Evolutionary conservation across 2,329 filamentous ascomycete species (phyloP), one percentile per base, ranked within the genome.

Genomic region (Penicillium sp.): DNA sequence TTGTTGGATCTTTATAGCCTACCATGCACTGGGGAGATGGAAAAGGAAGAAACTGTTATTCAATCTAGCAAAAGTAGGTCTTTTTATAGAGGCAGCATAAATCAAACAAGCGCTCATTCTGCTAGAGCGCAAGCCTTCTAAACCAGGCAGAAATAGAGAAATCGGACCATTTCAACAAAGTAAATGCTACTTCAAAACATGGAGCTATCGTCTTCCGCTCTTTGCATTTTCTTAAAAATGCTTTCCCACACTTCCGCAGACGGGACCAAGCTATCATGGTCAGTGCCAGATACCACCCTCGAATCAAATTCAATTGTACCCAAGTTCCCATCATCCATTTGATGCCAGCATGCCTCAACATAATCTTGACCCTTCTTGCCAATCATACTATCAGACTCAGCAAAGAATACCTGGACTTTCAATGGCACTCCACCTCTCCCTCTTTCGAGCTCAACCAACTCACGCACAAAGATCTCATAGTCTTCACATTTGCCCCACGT

Each of bases 261-360:
- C 56, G 62, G 53, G 5, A 44, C 31, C 14, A 68, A 22, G 16
- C 53, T 67, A 50, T 81, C 78, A 68, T 81, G 78, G 61, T 78
- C 70, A 10, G 73, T 71, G 1, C 63, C 72, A 7, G 66, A 22
- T 11, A 74, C 57, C 9, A 63, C 61, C 14, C 6, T 59, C 18
- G 61, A 66, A n/a, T 64, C 50, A n/a, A 78, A 74, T 44, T 74
- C 67, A 29, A 79, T 62, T 0, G 59, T 61, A 9, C 62, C 62
- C 13, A 69, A 61, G 11, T 59, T 65, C 6, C 66, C 68, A 13
- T 63, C 55, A 5, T 38, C 51, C 0, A 35, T 18, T 5, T 49
- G 60, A 20, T 50, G 59, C 74, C 76, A 81, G 52, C 76, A 76
- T 4, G 69, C 44, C 54, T 78, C 70, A 47, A 79, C 76, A 65